Base-by-base conservation (phyloP, 345 rosid genomes). In the Salix exigua region DNA sequence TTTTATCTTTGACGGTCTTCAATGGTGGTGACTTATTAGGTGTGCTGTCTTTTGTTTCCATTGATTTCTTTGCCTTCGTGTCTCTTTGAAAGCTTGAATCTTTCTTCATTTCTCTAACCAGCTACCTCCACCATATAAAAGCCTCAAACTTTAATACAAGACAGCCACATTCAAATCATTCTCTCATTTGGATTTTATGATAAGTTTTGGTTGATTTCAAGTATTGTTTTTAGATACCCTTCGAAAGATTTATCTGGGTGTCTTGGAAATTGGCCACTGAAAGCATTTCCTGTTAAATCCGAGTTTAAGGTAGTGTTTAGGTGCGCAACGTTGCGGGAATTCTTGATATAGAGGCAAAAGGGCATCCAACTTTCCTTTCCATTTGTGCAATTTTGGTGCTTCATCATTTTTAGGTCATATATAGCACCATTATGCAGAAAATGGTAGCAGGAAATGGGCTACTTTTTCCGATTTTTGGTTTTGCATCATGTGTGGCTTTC, bases 401-500 rank as follows among this genome's bases (percentile, higher is more conserved):
- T 44, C 1, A 19, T 25, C n/a, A 44, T 70, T 61, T 67, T 68
- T 75, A 40, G 72, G 68, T 79, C 50, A 25, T 61, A 67, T 35
- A 71, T 18, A 44, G 10, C 40, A 17, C 28, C 58, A 14, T 73
- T 63, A 76, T 77, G 79, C 84, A 85, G 72, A 80, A n/a, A 73
- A 86, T 87, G 90, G 80, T 83, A 69, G 85, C 85, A 2, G 93
- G 90, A 67, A 89, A 90, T 79, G 90, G 94, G 66, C 71, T 88
- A 61, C 31, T 87, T 63, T 79, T 79, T 79, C 97, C 99, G 67
- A 86, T 93, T 86, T 78, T 95, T 37, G 97, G 96, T 13, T 88
- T 95, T 80, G 90, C 94, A 6, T 87, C 93, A 18, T 95, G 98
- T 73, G 83, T 90, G 64, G 87, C 83, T 30, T 89, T 95, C 75